Evolutionary conservation across 176 grass and related monocot genomes (phyloP), one percentile per base, ranked within the genome.

Genomic region (Rhipidocladum racemiflorum): DNA sequence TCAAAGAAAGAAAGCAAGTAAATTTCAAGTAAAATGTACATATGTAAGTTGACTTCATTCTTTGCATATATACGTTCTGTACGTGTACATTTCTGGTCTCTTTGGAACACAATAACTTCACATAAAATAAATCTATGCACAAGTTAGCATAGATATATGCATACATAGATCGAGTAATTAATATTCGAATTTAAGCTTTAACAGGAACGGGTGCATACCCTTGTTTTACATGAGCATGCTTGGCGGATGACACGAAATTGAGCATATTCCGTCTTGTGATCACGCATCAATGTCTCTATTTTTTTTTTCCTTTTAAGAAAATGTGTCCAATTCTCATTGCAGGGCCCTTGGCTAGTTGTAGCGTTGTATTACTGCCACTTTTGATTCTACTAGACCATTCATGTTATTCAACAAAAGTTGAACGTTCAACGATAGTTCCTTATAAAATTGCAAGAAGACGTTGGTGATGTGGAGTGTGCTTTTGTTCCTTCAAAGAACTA

Each of bases 321-420:
- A 14, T 78, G 0, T 21, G 11, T 50, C 25, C 32, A 65, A 36
- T 32, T 70, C 9, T 70, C 6, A 2, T 29, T 45, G 35, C 60
- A 29, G 2, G 42, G 2, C 42, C 42, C 23, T 48, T 45, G 1
- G 57, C 57, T 14, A 24, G 49, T 20, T 51, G 56, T 65, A n/a
- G 10, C n/a, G 49, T 2, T 51, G 56, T 65, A 9, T 10, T 32
- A 45, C 7, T 43, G 34, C n/a, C 48, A 60, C 54, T 4, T 70
- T 57, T 45, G 5, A 30, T 55, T 83, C 1, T 65, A 39, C 1
- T 65, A 39, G 70, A 53, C 18, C 36, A 43, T 65, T 42, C 21
- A 39, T 65, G n/a, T 72, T 65, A 75, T 42, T 75, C 70, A 54
- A 30, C 34, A 65, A 29, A 54, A 42, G 49, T 67, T n/a, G n/a